Base-by-base conservation (phyloP, 139 green algal genomes). In the Bryopsis sp. region DNA sequence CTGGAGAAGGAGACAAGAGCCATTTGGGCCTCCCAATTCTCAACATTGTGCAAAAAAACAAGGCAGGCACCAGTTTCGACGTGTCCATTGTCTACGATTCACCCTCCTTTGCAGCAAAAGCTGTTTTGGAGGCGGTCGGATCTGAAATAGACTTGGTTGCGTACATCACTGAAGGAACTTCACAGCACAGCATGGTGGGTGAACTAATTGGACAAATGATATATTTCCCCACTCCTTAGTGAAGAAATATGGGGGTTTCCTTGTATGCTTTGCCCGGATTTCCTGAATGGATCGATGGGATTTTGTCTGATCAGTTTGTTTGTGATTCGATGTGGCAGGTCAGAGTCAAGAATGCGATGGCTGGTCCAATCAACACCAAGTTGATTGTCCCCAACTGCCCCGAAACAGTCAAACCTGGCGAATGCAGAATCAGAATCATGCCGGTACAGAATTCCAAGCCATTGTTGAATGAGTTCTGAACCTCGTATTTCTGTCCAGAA, bases 381-480 rank as follows among this genome's bases (percentile, higher is more conserved):
- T 76, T 99, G 2, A 99, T 99, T 70, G 94, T 94, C 0, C 94
- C 94, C 70, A 99, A 99, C 78, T 99, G 94, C 80, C 94, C 94
- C 0, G 94, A 94, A 60, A 95, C 96, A 79, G 96, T 97, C 84
- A 96, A 96, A 82, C 94, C 94, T 28, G 94, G 90, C 2, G 94
- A 97, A 74, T 98, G 93, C 84, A 99, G 99, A 81, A 98, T 99
- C 43, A 94, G 94, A 36, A 99, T 99, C 85, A 97, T 97, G 91
- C 91, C 91, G 47, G 85, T 89, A 46, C 74, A 78, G 15, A 65
- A 47, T 65, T n/a, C n/a, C n/a, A n/a, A n/a, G n/a, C n/a, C n/a
- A n/a, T n/a, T n/a, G n/a, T n/a, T n/a, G n/a, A n/a, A n/a, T n/a
- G n/a, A n/a, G n/a, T n/a, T n/a, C n/a, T n/a, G n/a, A n/a, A n/a